These are phyloP conservation scores for Aspergillus clavatus DNA, from an alignment of 2,329 filamentous ascomycete genomes.

Conservation along the genomic window DNA sequence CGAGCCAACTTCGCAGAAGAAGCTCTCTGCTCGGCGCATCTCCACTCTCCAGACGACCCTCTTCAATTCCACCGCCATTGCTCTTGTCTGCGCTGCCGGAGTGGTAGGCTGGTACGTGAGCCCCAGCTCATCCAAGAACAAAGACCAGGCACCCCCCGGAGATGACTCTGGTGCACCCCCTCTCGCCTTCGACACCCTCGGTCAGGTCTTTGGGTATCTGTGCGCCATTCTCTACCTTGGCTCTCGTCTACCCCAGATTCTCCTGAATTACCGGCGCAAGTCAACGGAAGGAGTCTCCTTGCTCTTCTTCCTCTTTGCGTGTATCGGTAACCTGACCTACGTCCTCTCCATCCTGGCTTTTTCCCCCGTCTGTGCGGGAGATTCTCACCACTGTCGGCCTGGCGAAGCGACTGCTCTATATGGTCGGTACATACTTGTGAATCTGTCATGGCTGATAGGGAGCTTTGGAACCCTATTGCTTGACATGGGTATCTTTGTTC, in stretches of 20 bases:
- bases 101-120: constrained; percentile 80
- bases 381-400: constrained; percentile 48
- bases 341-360: constrained; percentile 89
- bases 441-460: constrained; percentile 83
- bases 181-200: constrained; percentile 67
- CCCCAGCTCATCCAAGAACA: constrained; percentile 37
- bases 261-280: constrained; percentile 88
- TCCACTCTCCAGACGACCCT: constrained; percentile 47
- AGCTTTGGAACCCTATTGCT: constrained; percentile 82
- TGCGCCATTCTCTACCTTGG: constrained; percentile 87
- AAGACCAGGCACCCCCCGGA: constrained; percentile 31
- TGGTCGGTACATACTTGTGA: constrained; percentile 77
- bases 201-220: constrained; percentile 90
- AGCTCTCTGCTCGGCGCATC: constrained; percentile 24
- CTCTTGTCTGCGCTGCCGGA: constrained; percentile 80
- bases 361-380: constrained; percentile 60
- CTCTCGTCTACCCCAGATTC: constrained; percentile 80
- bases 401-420: constrained; percentile 68
- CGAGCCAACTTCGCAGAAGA: constrained; percentile 38
- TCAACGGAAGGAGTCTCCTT: constrained; percentile 89
- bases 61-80: constrained; percentile 70
- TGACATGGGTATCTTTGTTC: constrained; percentile 80
- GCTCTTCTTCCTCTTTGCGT: constrained; percentile 95
- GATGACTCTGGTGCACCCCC: constrained; percentile 21
- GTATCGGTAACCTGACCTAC: constrained; percentile 89